phyloP scores from a whole-genome alignment of 768 basidiomycete genomes.

The Cubamyces sp. region DNA sequence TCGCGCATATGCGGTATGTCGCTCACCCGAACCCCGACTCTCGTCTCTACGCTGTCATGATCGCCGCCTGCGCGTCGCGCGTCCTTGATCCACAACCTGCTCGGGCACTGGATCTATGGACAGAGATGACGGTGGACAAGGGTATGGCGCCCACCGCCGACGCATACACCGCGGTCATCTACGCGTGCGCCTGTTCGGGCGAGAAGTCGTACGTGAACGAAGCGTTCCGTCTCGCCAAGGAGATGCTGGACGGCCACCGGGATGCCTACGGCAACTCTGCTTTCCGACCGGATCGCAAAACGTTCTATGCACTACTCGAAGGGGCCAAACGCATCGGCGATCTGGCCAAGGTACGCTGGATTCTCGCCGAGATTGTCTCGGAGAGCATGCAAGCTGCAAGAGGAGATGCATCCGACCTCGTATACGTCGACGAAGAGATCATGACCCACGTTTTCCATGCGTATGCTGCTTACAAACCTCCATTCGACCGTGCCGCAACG shows the following conservation, averaged over 20 bases:
- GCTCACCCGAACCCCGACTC: slow-evolving; percentile 83
- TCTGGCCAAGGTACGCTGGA: slow-evolving; percentile 82
- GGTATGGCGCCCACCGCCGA: slow-evolving; percentile 62
- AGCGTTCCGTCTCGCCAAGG: slow-evolving; percentile 79
- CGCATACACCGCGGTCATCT: slow-evolving; percentile 83
- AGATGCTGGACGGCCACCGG: slow-evolving; percentile 83
- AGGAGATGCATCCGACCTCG: slow-evolving; percentile 32
- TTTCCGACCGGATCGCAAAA: slow-evolving; percentile 63
- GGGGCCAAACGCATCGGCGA: slow-evolving; percentile 89
- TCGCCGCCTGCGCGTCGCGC: slow-evolving; percentile 75
- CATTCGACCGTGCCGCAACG: slow-evolving; percentile 60
- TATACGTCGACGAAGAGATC: slow-evolving; percentile 61
- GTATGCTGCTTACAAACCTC: slow-evolving; percentile 79
- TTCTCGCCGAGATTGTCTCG: slow-evolving; percentile 81
- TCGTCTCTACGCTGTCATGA: slow-evolving; percentile 82
- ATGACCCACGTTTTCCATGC: slow-evolving; percentile 88
- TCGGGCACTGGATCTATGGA: slow-evolving; percentile 90
- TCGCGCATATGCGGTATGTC: slow-evolving; percentile 94
- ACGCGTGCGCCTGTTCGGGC: slow-evolving; percentile 75
- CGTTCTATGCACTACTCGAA: slow-evolving; percentile 86
- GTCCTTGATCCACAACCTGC: slow-evolving; percentile 73
- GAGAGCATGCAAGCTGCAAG: slow-evolving; percentile 33
- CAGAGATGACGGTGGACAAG: slow-evolving; percentile 85
- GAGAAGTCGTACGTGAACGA: slow-evolving; percentile 70
- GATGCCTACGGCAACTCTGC: slow-evolving; percentile 62